Conservation (phyloP, 2,329 filamentous ascomycete genomes). For the Calonectria pteridis region DNA sequence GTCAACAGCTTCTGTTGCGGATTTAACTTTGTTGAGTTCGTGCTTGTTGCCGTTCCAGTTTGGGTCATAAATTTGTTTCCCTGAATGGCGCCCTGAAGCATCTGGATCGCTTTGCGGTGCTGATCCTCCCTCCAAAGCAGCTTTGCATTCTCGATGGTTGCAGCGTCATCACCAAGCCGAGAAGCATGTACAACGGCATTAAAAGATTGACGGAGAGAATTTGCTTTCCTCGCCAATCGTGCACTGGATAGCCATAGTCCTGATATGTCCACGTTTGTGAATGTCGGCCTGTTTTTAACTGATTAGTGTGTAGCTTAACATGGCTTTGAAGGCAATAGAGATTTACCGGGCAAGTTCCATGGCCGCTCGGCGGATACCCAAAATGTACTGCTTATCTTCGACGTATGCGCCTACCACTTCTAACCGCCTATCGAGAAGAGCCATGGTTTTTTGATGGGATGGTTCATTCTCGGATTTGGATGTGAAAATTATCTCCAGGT, state of each 20-base stretch:
- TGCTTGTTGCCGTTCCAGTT: conserved; percentile 52
- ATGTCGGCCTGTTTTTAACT: conserved; percentile 61
- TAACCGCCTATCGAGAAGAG: conserved; percentile 77
- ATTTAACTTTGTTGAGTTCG: conserved; percentile 52
- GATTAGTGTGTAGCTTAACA: not conserved
- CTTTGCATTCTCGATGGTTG: conserved; percentile 93
- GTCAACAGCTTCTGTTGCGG: conserved; percentile 71
- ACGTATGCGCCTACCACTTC: conserved; percentile 90
- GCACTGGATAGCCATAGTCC: conserved; percentile 88
- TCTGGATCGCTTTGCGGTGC: conserved; percentile 94
- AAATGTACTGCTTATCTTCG: conserved; percentile 91
- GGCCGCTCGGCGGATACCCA: conserved; percentile 86
- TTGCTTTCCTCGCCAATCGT: conserved; percentile 86
- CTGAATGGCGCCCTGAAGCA: conserved; percentile 86
- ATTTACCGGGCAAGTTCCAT: conserved; percentile 83
- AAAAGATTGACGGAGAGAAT: conserved; percentile 88
- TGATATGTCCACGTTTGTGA: conserved; percentile 80
- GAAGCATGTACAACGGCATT: conserved; percentile 93
- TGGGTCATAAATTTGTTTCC: conserved; percentile 78
- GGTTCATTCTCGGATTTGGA: conserved; percentile 58
- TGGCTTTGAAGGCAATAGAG: not conserved
- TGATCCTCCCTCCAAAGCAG: conserved; percentile 94
- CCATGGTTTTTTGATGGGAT: conserved; percentile 49
- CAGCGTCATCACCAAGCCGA: conserved; percentile 84
- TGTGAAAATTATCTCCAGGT: conserved; percentile 82